These are phyloP conservation scores for Colletotrichum gloeosporioides DNA, from an alignment of 2,329 filamentous ascomycete genomes.

Conservation along the genomic window DNA sequence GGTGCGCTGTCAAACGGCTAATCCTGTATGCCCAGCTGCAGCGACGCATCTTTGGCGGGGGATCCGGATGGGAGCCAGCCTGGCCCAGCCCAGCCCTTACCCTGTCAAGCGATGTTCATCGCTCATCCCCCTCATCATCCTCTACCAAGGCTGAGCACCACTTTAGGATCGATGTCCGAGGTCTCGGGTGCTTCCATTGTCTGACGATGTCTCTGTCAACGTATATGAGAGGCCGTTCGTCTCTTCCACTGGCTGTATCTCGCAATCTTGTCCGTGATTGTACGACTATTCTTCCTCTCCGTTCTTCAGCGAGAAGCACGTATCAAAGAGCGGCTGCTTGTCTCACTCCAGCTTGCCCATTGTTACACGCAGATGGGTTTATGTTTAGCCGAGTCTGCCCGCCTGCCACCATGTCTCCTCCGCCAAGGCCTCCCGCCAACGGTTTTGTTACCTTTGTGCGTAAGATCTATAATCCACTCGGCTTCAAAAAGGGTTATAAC, in stretches of 20 bases:
- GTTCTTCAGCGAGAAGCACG: conserved; percentile 12
- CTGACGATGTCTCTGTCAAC: background rate
- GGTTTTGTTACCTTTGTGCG: conserved; percentile 24
- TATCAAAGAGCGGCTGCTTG: background rate
- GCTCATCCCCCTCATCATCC: background rate
- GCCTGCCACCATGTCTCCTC: background rate
- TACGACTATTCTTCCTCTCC: background rate
- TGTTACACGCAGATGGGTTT: background rate
- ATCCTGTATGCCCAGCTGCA: background rate
- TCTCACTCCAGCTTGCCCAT: background rate
- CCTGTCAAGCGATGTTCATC: background rate
- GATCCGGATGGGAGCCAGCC: background rate
- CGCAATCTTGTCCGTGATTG: background rate
- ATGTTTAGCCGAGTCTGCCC: background rate
- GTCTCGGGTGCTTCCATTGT: background rate
- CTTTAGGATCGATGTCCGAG: background rate
- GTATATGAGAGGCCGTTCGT: background rate
- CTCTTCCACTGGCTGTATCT: background rate
- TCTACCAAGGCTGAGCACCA: background rate
- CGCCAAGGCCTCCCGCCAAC: conserved; percentile 16
- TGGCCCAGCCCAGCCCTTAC: background rate
- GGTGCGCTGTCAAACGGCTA: conserved; percentile 11
- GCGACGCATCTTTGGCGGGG: background rate
- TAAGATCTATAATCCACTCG: conserved; percentile 49
- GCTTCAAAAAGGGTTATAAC: conserved; percentile 64